These are phyloP conservation scores for Monosporascus sp. DNA, from an alignment of 2,329 filamentous ascomycete genomes.

Conservation along the genomic window DNA sequence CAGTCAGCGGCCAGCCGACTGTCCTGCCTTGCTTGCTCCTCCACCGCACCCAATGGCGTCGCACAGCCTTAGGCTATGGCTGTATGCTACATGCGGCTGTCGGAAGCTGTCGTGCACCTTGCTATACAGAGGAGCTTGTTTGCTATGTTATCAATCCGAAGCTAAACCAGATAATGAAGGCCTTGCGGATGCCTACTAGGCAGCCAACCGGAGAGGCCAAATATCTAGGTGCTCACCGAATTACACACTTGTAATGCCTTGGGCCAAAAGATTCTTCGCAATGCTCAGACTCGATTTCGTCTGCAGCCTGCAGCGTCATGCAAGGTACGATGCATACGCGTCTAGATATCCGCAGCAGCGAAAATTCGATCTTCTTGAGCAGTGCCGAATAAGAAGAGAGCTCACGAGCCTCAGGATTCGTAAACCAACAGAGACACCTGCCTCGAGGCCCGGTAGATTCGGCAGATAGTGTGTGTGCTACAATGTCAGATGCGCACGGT, in stretches of 20 bases:
- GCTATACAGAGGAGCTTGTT: no score
- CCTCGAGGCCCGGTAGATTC: slow-evolving; percentile 13
- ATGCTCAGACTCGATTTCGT: slow-evolving; percentile 7
- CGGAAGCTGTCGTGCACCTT: no score
- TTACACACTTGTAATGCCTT: background rate
- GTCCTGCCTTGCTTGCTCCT: background rate
- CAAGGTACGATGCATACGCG: slow-evolving; percentile 27
- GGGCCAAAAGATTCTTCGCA: background rate
- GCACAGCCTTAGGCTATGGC: background rate
- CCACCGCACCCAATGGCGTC: background rate
- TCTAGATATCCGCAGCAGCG: slow-evolving; percentile 18
- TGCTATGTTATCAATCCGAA: no score
- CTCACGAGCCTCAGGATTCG: slow-evolving; percentile 25
- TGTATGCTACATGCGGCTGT: background rate
- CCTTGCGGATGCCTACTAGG: background rate
- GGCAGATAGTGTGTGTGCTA: slow-evolving; percentile 14
- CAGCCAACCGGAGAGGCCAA: background rate
- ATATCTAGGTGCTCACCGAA: background rate
- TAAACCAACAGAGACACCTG: slow-evolving; percentile 14
- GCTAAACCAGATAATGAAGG: background rate
- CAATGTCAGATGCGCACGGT: slow-evolving; percentile 25
- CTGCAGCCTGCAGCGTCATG: slow-evolving; percentile 12
- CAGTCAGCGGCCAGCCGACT: background rate
- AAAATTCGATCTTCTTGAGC: slow-evolving; percentile 18
- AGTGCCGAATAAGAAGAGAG: slow-evolving; percentile 24